Conservation (phyloP, 495 filamentous ascomycete genomes). For the Margaritispora aquatica region DNA sequence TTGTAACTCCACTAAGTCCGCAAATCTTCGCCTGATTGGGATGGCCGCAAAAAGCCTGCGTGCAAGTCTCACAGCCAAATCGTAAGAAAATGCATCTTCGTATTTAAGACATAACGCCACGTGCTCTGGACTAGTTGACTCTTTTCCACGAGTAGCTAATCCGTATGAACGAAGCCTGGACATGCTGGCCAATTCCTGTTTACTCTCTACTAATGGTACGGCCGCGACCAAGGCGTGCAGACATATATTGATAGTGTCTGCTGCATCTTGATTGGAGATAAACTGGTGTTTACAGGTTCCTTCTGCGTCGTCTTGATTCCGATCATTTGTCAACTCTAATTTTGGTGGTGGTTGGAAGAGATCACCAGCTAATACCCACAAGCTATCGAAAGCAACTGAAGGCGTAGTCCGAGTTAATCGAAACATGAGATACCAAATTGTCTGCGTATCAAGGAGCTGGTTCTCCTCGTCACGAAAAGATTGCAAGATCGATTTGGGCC, state of each 20-base stretch:
- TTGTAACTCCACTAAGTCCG: conserved; percentile 32
- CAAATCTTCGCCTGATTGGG: conserved; percentile 37
- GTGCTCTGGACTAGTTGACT: conserved; percentile 17
- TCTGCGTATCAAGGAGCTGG: conserved; percentile 40
- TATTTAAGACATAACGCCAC: conserved; percentile 42
- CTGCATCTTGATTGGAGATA: conserved; percentile 32
- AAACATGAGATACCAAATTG: conserved; percentile 45
- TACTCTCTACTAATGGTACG: conserved; percentile 39
- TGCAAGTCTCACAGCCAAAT: conserved; percentile 43
- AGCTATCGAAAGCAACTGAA: conserved; percentile 61
- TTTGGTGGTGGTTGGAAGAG: conserved; percentile 60
- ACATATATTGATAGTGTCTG: conserved; percentile 44
- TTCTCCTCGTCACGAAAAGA: conserved; percentile 54
- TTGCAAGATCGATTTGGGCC: conserved; percentile 51
- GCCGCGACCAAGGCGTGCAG: conserved; percentile 46
- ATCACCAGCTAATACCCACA: conserved; percentile 66
- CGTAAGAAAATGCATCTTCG: conserved; percentile 48
- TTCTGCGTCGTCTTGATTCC: conserved; percentile 21
- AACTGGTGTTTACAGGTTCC: conserved; percentile 30
- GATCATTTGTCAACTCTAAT: conserved; percentile 37
- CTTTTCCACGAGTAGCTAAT: conserved; percentile 32
- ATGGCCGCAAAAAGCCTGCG: conserved; percentile 45
- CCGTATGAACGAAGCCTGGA: conserved; percentile 43
- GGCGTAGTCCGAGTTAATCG: conserved; percentile 42
- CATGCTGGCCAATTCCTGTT: conserved; percentile 40